Base-by-base conservation (phyloP, 1,284 basidiomycete species). In the Apiotrichum siamense region DNA sequence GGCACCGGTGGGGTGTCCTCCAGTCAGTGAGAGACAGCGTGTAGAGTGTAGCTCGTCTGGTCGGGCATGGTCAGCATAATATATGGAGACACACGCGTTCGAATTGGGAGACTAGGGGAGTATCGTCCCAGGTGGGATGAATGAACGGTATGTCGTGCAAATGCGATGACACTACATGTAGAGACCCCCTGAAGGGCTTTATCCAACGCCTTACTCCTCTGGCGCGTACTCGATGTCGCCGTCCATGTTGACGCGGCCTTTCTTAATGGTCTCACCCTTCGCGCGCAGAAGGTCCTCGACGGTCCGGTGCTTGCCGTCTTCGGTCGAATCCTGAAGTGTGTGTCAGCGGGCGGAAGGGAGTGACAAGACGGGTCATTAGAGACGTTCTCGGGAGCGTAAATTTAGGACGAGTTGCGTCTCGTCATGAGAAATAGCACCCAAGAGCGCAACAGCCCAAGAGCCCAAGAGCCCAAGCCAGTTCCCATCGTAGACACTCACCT, bases 271-370 rank as follows among this genome's bases (percentile, higher is more conserved):
- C 73, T 92, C 88, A 4, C 91, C 91, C 58, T 84, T 85, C 0
- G 80, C 82, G 18, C 77, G 77, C 57, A 94, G 72, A 15, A 94
- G 74, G 58, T 91, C 87, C 70, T 94, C 91, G 2, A 96, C 77
- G 1, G 85, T 94, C 54, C 77, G 80, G 39, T 85, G 70, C 61
- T 81, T 82, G 3, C 87, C 88, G 4, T 83, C 83, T 53, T 83
- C 77, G 0, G 85, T 88, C 17, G 65, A 57, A 53, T 74, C 65
- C 66, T 76, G 44, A 21, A 18, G 41, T 35, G 6, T 44, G 15
- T 15, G 32, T 21, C 36, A 43, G 33, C 20, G 3, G 3, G 35
- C n/a, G n/a, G n/a, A n/a, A n/a, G n/a, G n/a, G 18, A 38, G 33
- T n/a, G 33, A 31, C 29, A 15, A 15, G 29, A 10, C 10, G 29